A percentile compares a stretch with the other conserved stretches of the same genome.
Evolutionary conservation across 2,329 filamentous ascomycete species (phyloP).

Genomic region (Penicillium sclerotiorum): DNA sequence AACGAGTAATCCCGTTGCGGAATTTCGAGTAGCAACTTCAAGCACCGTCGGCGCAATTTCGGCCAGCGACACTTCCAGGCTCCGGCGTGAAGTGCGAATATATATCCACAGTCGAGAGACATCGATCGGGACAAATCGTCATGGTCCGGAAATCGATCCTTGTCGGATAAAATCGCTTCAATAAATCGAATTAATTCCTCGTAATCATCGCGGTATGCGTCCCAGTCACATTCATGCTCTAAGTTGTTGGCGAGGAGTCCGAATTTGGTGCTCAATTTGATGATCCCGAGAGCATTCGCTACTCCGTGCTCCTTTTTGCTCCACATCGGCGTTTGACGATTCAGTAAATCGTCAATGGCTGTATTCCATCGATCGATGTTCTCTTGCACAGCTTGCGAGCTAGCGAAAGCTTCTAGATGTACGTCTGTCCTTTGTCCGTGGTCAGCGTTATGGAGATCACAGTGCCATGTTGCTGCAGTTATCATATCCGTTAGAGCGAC

Average conservation of each 20-base stretch:
- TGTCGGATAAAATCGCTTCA: slow-evolving; percentile 11
- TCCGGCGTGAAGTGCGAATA: slow-evolving; percentile 22
- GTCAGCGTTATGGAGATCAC: no score
- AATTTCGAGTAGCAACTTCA: slow-evolving; percentile 17
- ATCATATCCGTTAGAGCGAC: slow-evolving; percentile 18
- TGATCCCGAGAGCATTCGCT: slow-evolving; percentile 13
- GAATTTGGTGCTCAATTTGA: slow-evolving; percentile 7
- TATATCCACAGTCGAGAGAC: slow-evolving; percentile 18
- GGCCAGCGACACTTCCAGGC: slow-evolving; percentile 29
- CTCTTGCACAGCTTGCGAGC: not conserved
- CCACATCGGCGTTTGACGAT: slow-evolving; percentile 6
- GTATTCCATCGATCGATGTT: slow-evolving; percentile 7
- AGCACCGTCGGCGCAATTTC: slow-evolving; percentile 16
- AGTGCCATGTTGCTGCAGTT: slow-evolving; percentile 5
- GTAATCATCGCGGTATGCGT: slow-evolving; percentile 9
- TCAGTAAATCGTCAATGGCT: slow-evolving; percentile 13
- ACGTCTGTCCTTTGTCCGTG: not conserved
- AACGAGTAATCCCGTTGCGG: slow-evolving; percentile 22
- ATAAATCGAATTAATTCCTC: slow-evolving; percentile 12
- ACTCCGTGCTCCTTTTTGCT: slow-evolving; percentile 7
- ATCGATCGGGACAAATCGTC: slow-evolving; percentile 15
- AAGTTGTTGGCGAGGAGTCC: slow-evolving; percentile 4
- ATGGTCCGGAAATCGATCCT: slow-evolving; percentile 4
- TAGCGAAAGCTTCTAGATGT: not conserved
- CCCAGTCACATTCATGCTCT: slow-evolving; percentile 19